These are phyloP conservation scores for Rutidosis leptorrhynchoides DNA, from an alignment of 129 eudicot genomes.

Conservation along the genomic window DNA sequence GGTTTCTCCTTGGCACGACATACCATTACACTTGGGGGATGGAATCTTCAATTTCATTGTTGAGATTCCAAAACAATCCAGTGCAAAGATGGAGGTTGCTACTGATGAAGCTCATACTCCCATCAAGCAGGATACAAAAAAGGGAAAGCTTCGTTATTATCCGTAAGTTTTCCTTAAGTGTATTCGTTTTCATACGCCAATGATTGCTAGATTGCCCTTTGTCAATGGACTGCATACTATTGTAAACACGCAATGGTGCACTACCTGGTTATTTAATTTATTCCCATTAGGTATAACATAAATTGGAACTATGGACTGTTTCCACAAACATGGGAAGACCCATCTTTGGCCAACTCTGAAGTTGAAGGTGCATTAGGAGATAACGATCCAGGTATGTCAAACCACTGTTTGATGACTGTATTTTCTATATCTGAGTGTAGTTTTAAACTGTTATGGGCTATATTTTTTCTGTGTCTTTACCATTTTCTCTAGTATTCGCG, in stretches of 20 bases:
- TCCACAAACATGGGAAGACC: conserved; percentile 99
- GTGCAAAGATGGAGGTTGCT: conserved; percentile 99
- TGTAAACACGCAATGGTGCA: no score
- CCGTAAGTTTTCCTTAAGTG: conserved; percentile 94
- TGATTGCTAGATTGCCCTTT: no score
- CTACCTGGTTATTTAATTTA: no score
- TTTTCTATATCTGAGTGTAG: no score
- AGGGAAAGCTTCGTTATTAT: conserved; percentile 94
- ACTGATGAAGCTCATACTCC: conserved; percentile 88
- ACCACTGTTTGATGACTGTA: no score
- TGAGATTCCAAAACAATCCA: conserved; percentile 94
- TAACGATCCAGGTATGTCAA: conserved; percentile 99
- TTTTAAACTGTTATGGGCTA: no score
- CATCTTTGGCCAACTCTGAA: conserved; percentile 74
- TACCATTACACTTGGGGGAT: conserved; percentile 83
- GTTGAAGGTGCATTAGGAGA: conserved; percentile 98
- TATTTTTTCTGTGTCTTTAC: no score
- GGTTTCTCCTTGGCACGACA: conserved; percentile 99
- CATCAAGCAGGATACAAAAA: conserved; percentile 93
- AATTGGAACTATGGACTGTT: conserved; percentile 97
- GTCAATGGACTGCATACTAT: no score
- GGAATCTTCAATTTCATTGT: conserved; percentile 82
- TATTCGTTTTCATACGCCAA: no score
- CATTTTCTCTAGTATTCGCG: no score
- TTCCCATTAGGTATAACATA: conserved; percentile 75